phyloP scores from a whole-genome alignment of 352 stramenopile species.

The Blastocystis sp. region DNA sequence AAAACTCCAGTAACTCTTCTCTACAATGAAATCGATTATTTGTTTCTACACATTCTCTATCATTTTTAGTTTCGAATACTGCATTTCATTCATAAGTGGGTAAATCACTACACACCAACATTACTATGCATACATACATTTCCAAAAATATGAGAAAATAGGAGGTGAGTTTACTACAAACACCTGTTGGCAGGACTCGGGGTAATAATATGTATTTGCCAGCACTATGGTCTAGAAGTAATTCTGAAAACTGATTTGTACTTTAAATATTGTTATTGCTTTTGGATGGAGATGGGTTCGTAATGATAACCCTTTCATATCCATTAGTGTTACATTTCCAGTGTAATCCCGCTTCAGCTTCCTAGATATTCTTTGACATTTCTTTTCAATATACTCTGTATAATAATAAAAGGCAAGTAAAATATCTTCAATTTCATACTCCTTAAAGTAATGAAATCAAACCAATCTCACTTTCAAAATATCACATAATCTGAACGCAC shows the following conservation, averaged over 20 bases:
- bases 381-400: conserved; percentile 1
- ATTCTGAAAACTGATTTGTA: neutral
- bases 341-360: neutral
- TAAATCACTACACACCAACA: neutral
- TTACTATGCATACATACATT: neutral
- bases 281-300: conserved; percentile 8
- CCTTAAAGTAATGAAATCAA: neutral
- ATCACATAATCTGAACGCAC: neutral
- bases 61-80: neutral
- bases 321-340: conserved; percentile 37
- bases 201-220: conserved; percentile 19
- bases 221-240: neutral
- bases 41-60: neutral
- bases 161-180: conserved; percentile 28
- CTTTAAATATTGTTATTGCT: conserved; percentile 8
- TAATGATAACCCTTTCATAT: conserved; percentile 13
- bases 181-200: neutral
- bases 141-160: conserved; percentile 34
- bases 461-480: neutral
- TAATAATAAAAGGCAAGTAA: conserved; percentile 19
- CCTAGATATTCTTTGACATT: neutral
- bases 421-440: conserved; percentile 18
- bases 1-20: neutral
- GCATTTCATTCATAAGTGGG: conserved; percentile 8
- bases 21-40: neutral